phyloP scores from a whole-genome alignment of 2,329 filamentous ascomycete species.

The Fusarium palustre region DNA sequence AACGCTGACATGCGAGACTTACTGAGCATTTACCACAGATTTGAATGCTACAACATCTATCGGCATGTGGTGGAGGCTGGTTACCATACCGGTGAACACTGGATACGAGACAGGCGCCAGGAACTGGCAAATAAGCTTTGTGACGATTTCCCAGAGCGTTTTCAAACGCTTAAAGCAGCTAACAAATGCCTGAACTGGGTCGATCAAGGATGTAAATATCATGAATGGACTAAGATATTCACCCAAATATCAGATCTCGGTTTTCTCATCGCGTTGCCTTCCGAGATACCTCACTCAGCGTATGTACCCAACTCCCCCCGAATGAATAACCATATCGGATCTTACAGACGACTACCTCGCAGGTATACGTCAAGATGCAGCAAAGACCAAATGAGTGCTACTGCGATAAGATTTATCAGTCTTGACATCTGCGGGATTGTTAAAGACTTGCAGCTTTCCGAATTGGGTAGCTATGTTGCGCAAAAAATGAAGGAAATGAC shows the following conservation, averaged over 20 bases:
- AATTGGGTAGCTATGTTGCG: not conserved
- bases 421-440: not conserved
- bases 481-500: slow-evolving; percentile 1
- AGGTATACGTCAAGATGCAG: slow-evolving; percentile 3
- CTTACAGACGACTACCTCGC: no score
- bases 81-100: slow-evolving; percentile 15
- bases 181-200: slow-evolving; percentile 22
- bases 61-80: slow-evolving; percentile 15
- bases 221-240: slow-evolving; percentile 16
- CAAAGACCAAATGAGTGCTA: not conserved
- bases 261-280: slow-evolving; percentile 1
- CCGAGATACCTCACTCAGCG: slow-evolving; percentile 7
- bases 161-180: slow-evolving; percentile 1
- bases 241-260: slow-evolving; percentile 6
- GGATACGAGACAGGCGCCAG: slow-evolving; percentile 11
- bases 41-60: slow-evolving; percentile 21
- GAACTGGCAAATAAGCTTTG: slow-evolving; percentile 12
- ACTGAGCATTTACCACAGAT: slow-evolving; percentile 15
- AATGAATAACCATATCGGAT: no score
- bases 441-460: not conserved
- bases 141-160: slow-evolving; percentile 15
- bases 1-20: slow-evolving; percentile 17
- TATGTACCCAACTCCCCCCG: not conserved
- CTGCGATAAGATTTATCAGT: not conserved
- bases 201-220: slow-evolving; percentile 16